Percentiles rank a stretch among this genome's conserved stretches.
Conservation (phyloP, 768 basidiomycete species). For the Boletus edulis region DNA sequence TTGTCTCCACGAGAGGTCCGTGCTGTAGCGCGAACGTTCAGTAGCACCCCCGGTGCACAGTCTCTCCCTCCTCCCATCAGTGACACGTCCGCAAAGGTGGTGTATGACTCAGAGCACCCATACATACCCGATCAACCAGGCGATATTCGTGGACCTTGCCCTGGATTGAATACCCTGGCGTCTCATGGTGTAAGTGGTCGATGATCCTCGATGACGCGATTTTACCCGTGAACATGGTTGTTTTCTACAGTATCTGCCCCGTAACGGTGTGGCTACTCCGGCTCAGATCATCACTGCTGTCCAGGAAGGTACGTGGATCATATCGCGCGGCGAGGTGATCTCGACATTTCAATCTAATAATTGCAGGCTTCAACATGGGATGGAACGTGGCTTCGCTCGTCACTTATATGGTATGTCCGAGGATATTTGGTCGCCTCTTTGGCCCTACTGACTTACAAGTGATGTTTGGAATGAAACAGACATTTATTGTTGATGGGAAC, state of each 20-base stretch:
- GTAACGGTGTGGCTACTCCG: conserved; percentile 19
- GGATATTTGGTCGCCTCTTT: background rate
- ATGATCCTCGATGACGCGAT: background rate
- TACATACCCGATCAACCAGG: conserved; percentile 3
- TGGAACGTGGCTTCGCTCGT: conserved; percentile 17
- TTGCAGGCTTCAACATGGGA: conserved; percentile 25
- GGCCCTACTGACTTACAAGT: background rate
- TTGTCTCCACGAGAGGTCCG: conserved; percentile 13
- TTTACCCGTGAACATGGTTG: background rate
- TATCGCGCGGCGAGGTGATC: background rate
- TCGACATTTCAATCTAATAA: background rate
- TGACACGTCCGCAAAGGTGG: conserved; percentile 21
- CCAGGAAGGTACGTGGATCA: conserved; percentile 17
- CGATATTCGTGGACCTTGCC: conserved; percentile 25
- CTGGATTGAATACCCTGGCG: conserved; percentile 24
- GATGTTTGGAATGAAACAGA: conserved; percentile 1
- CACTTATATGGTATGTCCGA: conserved; percentile 16
- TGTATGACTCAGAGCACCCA: conserved; percentile 18
- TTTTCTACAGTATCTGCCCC: conserved; percentile 16
- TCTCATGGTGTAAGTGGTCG: conserved; percentile 22
- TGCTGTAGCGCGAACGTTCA: conserved; percentile 8
- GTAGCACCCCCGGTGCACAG: conserved; percentile 19
- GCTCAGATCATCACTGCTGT: conserved; percentile 23
- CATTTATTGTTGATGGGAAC: conserved; percentile 27
- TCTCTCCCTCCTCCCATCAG: conserved; percentile 19